Evolutionary conservation across 768 basidiomycete genomes (phyloP).

Genomic region (Kwoniella mangroviensis): DNA sequence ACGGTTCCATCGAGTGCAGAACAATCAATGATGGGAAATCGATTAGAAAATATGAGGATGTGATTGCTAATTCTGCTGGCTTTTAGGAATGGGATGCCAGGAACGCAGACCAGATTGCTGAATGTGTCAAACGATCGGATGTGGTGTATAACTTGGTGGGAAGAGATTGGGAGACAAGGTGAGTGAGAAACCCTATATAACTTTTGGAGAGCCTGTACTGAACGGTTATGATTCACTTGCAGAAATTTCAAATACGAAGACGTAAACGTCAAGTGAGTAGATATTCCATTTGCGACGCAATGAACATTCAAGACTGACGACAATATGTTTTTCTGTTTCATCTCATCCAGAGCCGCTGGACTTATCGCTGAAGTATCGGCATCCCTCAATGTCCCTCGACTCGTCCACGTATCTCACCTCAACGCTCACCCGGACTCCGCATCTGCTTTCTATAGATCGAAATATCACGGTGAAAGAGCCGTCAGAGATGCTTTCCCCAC

Average conservation of each 20-base stretch:
- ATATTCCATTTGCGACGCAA: background rate
- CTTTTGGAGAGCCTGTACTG: too few relatives aligned
- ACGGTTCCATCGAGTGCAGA: too few relatives aligned
- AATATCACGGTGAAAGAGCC: conserved; percentile 84
- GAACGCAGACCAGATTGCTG: conserved; percentile 85
- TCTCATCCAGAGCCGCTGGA: conserved; percentile 66
- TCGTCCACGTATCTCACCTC: conserved; percentile 93
- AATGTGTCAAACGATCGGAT: conserved; percentile 92
- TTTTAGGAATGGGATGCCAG: conserved; percentile 92
- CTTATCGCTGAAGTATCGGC: conserved; percentile 83
- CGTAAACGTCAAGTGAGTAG: conserved; percentile 68
- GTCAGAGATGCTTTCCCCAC: conserved; percentile 81
- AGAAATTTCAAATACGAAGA: conserved; percentile 87
- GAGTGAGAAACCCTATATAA: conserved; percentile 15
- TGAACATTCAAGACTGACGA: background rate
- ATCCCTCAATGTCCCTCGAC: conserved; percentile 74
- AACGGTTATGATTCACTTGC: background rate
- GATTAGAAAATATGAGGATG: background rate
- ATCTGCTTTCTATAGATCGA: conserved; percentile 84
- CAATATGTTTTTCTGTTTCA: background rate
- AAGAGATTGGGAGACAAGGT: conserved; percentile 95
- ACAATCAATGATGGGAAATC: too few relatives aligned
- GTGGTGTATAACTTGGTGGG: conserved; percentile 96
- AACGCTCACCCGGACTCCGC: conserved; percentile 80
- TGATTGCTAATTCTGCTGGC: background rate